Base-by-base conservation (phyloP, 1,284 basidiomycete genomes). In the Thelephora terrestris region DNA sequence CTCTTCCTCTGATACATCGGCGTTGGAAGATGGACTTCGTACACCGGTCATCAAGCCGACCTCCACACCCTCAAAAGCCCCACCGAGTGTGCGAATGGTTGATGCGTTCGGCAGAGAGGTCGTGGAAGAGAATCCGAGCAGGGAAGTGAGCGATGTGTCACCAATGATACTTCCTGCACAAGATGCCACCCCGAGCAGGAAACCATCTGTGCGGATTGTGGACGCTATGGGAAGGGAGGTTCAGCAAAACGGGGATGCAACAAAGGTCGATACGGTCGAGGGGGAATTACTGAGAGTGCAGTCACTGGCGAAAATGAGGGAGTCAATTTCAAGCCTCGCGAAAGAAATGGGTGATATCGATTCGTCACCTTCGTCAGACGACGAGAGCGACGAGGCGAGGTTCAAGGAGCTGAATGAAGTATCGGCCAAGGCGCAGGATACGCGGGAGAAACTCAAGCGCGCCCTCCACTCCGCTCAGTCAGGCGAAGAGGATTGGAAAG, bases 221-320 rank as follows among this genome's bases (percentile, higher is more conserved):
- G 83, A 87, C 58, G 78, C 79, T 2, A 78, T 82, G 75, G 83
- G 81, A 9, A 71, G 68, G 48, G 76, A 78, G 53, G 67, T 84
- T 24, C 67, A 73, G 45, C 67, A 74, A 50, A 50, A 54, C 18
- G 55, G 55, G 14, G 52, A 61, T 21, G 59, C 59, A 9, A 58
- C 61, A 39, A 61, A 49, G 27, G 51, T 52, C 16, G 49, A 50
- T 32, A 52, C 52, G 2, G 39, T 18, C 14, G 45, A 46, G 17
- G 20, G 18, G 44, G 47, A 10, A 39, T 48, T 45, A 48, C 53
- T 39, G 50, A 53, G 18, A 38, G 51, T 10, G 49, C 50, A 80
- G 54, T 73, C 78, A 39, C 57, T 86, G 35, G 64, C 64, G 29
- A 74, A 71, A 36, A 73, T 86, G 55, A 74, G 74, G 51, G 67